These are phyloP conservation scores for Skeletonema marinoi DNA, from an alignment of 108 stramenopile genomes.

Conservation along the genomic window DNA sequence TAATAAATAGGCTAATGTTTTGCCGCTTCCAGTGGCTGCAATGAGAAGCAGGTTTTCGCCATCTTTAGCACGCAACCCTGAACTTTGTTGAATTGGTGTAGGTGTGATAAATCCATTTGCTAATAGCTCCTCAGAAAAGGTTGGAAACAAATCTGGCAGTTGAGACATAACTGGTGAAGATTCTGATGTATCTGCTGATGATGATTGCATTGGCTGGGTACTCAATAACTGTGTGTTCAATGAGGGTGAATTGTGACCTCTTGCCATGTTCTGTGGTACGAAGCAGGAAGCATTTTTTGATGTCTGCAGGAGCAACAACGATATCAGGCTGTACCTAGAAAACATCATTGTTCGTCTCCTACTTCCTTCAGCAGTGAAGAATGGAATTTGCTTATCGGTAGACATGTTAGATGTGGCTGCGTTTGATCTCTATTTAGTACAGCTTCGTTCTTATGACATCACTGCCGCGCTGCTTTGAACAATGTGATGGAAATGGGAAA, in stretches of 20 bases:
- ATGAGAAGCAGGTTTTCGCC: conserved; percentile 50
- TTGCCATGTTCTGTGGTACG: neutral
- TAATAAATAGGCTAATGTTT: conserved; percentile 53
- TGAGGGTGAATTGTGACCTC: neutral
- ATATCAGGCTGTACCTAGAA: neutral
- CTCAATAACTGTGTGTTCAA: neutral
- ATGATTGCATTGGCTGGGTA: neutral
- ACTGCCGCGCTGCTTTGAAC: too few relatives aligned
- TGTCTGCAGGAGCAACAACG: neutral
- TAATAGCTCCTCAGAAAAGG: conserved; percentile 31
- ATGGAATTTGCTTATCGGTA: neutral
- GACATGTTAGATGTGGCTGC: neutral
- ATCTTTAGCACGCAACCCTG: conserved; percentile 35
- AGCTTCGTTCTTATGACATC: too few relatives aligned
- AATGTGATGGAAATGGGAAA: too few relatives aligned
- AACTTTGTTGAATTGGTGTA: conserved; percentile 57
- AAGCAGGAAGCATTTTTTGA: neutral
- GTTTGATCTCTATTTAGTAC: too few relatives aligned
- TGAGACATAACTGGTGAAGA: neutral
- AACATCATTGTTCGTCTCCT: neutral
- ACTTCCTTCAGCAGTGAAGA: neutral
- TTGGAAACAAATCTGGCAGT: conserved; percentile 41
- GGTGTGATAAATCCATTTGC: conserved; percentile 45
- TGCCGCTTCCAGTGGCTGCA: conserved; percentile 54
- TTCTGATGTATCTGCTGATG: neutral